These are phyloP conservation scores for Paecilomyces niveus DNA, from an alignment of 2,329 filamentous ascomycete genomes.

Conservation along the genomic window DNA sequence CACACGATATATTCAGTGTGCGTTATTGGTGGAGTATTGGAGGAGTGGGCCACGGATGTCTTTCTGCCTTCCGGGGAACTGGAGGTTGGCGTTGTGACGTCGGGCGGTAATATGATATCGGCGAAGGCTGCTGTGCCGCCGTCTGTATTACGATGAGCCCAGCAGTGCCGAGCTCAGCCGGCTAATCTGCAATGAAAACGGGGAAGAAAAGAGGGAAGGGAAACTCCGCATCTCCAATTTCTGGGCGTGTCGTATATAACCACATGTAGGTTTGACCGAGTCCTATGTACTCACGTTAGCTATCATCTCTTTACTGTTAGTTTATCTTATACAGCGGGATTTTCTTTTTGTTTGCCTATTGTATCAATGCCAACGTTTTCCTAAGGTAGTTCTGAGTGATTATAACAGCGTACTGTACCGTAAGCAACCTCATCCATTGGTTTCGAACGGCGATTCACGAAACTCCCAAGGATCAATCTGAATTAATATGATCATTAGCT, in stretches of 20 bases:
- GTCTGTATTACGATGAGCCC: background rate
- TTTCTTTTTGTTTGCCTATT: conserved; percentile 16
- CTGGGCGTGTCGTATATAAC: conserved; percentile 30
- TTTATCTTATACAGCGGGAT: conserved; percentile 20
- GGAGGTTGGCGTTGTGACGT: background rate
- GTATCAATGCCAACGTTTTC: conserved; percentile 13
- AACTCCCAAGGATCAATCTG: no score
- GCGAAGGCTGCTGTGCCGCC: background rate
- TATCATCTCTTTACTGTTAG: conserved; percentile 16
- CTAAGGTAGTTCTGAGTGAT: background rate
- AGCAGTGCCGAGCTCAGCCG: background rate
- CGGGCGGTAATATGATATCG: background rate
- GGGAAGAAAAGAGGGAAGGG: conserved; percentile 24
- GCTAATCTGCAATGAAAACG: background rate
- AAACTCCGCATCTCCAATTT: conserved; percentile 18
- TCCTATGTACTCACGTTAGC: conserved; percentile 24
- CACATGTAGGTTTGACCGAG: conserved; percentile 31
- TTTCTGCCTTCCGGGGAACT: background rate
- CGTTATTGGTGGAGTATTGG: background rate
- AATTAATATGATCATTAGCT: no score
- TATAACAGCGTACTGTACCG: background rate
- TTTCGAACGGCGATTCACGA: no score
- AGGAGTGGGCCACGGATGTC: background rate
- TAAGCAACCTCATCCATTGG: background rate
- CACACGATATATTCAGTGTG: background rate